Evolutionary conservation across 2,329 filamentous ascomycete species (phyloP).

Genomic region (Xylaria sp.): DNA sequence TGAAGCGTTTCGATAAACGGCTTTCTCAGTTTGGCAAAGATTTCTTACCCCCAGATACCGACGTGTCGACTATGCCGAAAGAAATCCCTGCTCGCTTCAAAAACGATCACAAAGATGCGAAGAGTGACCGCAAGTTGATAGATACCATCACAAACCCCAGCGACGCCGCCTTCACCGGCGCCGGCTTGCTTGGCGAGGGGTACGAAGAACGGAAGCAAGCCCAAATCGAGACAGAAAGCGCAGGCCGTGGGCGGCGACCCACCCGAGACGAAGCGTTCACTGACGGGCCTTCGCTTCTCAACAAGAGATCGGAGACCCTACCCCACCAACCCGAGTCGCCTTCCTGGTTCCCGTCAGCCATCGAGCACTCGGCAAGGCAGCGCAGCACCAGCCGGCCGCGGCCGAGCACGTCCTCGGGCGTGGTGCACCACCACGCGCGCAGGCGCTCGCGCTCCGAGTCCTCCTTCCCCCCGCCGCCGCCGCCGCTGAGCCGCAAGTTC

Average conservation of each 20-base stretch:
- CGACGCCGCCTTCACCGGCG: slow-evolving; percentile 51
- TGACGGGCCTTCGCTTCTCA: slow-evolving; percentile 60
- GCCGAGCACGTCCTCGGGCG: slow-evolving; percentile 28
- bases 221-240: slow-evolving; percentile 33
- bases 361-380: slow-evolving; percentile 36
- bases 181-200: slow-evolving; percentile 54
- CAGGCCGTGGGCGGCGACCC: slow-evolving; percentile 34
- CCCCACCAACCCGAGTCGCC: slow-evolving; percentile 23
- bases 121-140: slow-evolving; percentile 32
- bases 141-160: slow-evolving; percentile 33
- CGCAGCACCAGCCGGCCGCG: slow-evolving; percentile 21
- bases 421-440: slow-evolving; percentile 18
- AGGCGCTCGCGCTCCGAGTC: slow-evolving; percentile 24
- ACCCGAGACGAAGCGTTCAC: slow-evolving; percentile 50
- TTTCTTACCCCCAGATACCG: slow-evolving; percentile 36
- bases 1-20: slow-evolving; percentile 59
- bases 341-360: slow-evolving; percentile 45
- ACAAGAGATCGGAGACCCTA: slow-evolving; percentile 41
- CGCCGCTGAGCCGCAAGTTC: slow-evolving; percentile 10
- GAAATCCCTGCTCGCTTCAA: slow-evolving; percentile 31
- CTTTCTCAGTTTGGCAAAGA: slow-evolving; percentile 54
- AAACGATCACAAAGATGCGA: slow-evolving; percentile 20
- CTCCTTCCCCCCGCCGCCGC: slow-evolving; percentile 23
- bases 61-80: slow-evolving; percentile 32
- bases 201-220: slow-evolving; percentile 52